A percentile compares a stretch with the other conserved stretches of the same genome.
phyloP scores from a whole-genome alignment of 2,329 filamentous ascomycete genomes.

The Aspergillus japonicus region DNA sequence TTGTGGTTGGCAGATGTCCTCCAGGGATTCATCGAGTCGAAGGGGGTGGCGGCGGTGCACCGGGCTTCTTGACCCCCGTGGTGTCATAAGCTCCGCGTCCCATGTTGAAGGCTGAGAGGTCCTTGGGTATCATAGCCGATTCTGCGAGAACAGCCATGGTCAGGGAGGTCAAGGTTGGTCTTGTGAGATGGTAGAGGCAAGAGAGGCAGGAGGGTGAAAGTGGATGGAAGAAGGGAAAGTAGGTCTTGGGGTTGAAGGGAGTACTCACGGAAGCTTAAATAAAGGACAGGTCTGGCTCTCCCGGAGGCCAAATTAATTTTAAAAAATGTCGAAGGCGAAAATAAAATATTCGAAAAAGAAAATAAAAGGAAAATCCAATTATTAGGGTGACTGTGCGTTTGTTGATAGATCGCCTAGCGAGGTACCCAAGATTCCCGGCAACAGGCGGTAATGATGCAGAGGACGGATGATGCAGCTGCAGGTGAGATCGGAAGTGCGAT shows the following conservation, averaged over 20 bases:
- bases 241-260: constrained; percentile 5
- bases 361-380: constrained; percentile 14
- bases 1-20: constrained; percentile 23
- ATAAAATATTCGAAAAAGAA: constrained; percentile 8
- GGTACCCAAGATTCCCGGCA: constrained; percentile 26
- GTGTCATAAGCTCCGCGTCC: constrained; percentile 54
- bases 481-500: constrained; percentile 37
- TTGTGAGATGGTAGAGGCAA: constrained; percentile 6
- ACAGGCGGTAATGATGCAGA: constrained; percentile 26
- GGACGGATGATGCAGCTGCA: constrained; percentile 31
- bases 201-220: neutral
- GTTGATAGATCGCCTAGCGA: constrained; percentile 20
- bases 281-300: constrained; percentile 5
- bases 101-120: constrained; percentile 47
- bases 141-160: constrained; percentile 34
- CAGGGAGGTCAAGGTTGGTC: constrained; percentile 17
- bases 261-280: constrained; percentile 21
- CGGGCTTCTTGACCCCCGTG: constrained; percentile 52
- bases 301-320: neutral
- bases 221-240: constrained; percentile 1
- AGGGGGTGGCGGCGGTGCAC: constrained; percentile 45
- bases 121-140: constrained; percentile 43
- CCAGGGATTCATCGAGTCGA: constrained; percentile 20
- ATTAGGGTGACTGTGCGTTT: constrained; percentile 18
- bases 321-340: constrained; percentile 6